Evolutionary conservation across 257 asterid genomes (phyloP), one percentile per base, ranked within the genome.

Genomic region (Salvia splendens): DNA sequence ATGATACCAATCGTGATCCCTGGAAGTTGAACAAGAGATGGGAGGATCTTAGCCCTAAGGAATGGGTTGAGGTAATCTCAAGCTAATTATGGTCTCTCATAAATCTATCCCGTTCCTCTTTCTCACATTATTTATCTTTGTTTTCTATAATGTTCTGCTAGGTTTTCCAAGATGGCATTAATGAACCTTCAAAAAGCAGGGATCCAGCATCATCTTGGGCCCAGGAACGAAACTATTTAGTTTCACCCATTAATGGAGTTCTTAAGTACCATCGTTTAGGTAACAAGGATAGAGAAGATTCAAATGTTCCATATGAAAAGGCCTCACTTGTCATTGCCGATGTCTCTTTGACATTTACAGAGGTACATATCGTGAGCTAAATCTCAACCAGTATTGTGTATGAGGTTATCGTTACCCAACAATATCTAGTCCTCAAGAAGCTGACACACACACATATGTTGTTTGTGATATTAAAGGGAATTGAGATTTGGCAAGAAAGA

Each of bases 221-320:
- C 52, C 81, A 65, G 66, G 82, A 80, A 61, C 87, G 90, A 61
- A 87, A 67, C 77, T 94, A 88, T 74, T 51, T 94, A 75, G 97
- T 94, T 71, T 90, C 95, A 64, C 99, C 99, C 24, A 88, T 94
- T 77, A 91, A 94, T 75, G 99, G 99, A 66, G 85, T 79, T 77
- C 90, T 94, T 52, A 88, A 90, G 80, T 94, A 94, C 72, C 96
- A 91, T 68, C 99, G 99, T 72, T 80, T 94, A 38, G 99, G 99
- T 69, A 91, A 91, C 75, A 89, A 82, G 84, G 99, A 91, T 76
- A 82, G 91, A 80, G 83, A 75, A 75, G 97, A 94, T 78, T 81
- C 95, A 41, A 74, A 76, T 75, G 85, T 86, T 77, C 96, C 99
- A 71, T 81, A 77, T 73, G 99, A 94, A 87, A 88, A 82, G 84